Base-by-base conservation (phyloP, 116 monocot genomes). In the Posidonia oceanica region DNA sequence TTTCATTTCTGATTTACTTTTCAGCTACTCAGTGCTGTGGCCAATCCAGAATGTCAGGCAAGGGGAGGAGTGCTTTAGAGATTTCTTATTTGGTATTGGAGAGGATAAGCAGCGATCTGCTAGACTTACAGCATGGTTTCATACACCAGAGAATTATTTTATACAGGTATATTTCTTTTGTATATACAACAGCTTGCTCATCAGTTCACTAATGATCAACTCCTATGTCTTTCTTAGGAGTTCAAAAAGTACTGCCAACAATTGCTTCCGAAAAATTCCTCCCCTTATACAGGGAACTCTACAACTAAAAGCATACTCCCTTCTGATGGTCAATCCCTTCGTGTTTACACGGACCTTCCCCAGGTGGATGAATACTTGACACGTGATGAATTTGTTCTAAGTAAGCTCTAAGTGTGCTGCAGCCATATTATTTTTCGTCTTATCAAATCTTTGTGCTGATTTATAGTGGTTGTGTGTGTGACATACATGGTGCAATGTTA, bases 111-210 rank as follows among this genome's bases (percentile, higher is more conserved):
- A 98, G 56, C 85, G 90, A 14, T 98, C 97, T 63, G 87, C 93
- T 70, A 92, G 97, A 71, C 93, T 98, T 64, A 93, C 93, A 51
- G 93, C 98, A 75, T 98, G 98, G 98, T 93, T 98, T 71, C 90
- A 84, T 83, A 93, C 93, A 60, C 93, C 98, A 23, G 80, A 90
- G 70, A 85, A 80, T 77, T 98, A 93, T 68, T 98, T 93, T 72
- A 83, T 93, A 70, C 85, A 93, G 87, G 98, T 90, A 57, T 39
- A 68, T 21, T 22, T 52, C 39, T 18, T 39, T 56, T 70, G 16
- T 17, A 1, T 17, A 17, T 0, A 39, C 36, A 70, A 11, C 36
- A 57, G 38, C 18, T 58, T 20, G 18, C 18, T 13, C 39, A 16
- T 55, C 20, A 21, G 8, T 39, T 70, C 58, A 8, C 29, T 29